These are phyloP conservation scores for Beta macrorhiza DNA, from an alignment of 179 eudicot genomes.

Conservation along the genomic window DNA sequence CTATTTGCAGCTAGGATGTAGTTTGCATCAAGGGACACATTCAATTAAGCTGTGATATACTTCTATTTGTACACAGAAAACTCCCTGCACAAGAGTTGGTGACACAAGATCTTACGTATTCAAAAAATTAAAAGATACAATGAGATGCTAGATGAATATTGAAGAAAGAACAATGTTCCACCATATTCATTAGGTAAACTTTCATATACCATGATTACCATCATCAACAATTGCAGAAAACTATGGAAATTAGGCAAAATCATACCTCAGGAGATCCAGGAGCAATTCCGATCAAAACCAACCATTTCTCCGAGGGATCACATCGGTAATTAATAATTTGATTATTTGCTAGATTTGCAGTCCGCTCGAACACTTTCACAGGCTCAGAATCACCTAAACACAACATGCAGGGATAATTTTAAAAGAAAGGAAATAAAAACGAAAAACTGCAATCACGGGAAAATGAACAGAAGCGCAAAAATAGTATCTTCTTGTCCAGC, in stretches of 20 bases:
- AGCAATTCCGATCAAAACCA: constrained; percentile 94
- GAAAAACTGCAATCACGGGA: not conserved
- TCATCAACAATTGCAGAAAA: not conserved
- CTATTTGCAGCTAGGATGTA: not conserved
- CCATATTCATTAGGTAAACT: not conserved
- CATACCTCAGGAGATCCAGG: constrained; percentile 93
- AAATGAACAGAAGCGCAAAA: not conserved
- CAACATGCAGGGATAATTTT: not conserved
- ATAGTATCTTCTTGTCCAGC: not conserved
- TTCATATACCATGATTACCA: not conserved
- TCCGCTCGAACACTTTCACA: constrained; percentile 86
- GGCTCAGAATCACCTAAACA: constrained; percentile 78
- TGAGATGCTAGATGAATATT: not conserved
- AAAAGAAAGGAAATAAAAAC: not conserved
- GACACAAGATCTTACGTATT: not conserved
- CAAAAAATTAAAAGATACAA: not conserved
- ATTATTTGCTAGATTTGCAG: constrained; percentile 86
- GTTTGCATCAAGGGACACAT: not conserved
- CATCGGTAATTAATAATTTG: constrained; percentile 90
- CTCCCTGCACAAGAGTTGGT: not conserved
- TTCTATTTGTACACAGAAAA: not conserved
- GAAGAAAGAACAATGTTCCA: not conserved
- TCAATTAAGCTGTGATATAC: not conserved
- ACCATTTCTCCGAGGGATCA: constrained; percentile 95
- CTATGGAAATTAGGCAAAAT: not conserved